Percentiles rank a stretch among this genome's conserved stretches.
Conservation (phyloP, 2,329 filamentous ascomycete genomes). For the Trichothecium roseum region DNA sequence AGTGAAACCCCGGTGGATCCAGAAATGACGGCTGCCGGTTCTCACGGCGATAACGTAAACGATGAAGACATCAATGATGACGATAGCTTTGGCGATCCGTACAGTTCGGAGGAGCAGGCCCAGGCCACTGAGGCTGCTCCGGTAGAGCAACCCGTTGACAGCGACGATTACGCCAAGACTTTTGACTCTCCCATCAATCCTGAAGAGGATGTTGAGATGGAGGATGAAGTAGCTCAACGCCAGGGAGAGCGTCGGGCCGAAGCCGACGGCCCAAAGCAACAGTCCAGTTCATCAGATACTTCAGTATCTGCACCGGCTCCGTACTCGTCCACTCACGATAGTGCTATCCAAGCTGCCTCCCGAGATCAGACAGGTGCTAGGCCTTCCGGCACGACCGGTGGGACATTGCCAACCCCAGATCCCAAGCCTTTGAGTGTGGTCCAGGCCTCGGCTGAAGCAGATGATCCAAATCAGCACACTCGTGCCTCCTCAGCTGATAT, state of each 20-base stretch:
- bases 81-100: constrained; percentile 38
- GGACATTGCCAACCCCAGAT: not conserved
- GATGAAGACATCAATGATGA: constrained; percentile 29
- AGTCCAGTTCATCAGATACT: constrained; percentile 4
- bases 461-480: constrained; percentile 18
- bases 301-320: too few species aligned
- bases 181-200: constrained; percentile 36
- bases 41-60: constrained; percentile 20
- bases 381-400: not conserved
- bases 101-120: constrained; percentile 27
- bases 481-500: constrained; percentile 24
- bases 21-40: constrained; percentile 7
- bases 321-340: not conserved
- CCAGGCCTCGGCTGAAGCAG: constrained; percentile 25
- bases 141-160: constrained; percentile 20
- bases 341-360: constrained; percentile 4
- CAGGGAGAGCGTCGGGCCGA: too few species aligned
- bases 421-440: constrained; percentile 23
- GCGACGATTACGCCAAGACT: constrained; percentile 39
- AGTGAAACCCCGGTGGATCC: not conserved
- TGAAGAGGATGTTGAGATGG: constrained; percentile 18
- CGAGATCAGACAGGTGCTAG: constrained; percentile 3
- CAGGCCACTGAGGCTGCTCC: constrained; percentile 14
- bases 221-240: constrained; percentile 13
- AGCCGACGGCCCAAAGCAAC: constrained; percentile 16